phyloP scores from a whole-genome alignment of 345 rosid species.

The Gynandropsis gynandra region DNA sequence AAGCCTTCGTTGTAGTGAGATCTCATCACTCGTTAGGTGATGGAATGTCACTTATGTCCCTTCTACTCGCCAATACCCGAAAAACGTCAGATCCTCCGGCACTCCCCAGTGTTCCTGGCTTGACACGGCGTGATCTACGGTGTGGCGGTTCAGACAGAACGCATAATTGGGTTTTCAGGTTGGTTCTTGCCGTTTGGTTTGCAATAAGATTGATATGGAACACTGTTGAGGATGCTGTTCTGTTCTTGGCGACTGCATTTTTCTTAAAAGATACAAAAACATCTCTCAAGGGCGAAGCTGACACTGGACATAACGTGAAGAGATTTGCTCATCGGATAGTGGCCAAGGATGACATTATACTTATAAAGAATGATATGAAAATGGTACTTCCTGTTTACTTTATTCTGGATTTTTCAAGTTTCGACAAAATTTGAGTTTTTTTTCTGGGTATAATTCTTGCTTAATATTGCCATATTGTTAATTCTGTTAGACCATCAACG shows the following conservation, averaged over 20 bases:
- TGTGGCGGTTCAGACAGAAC: neutral
- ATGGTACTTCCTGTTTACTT: neutral
- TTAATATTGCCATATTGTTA: too few relatives aligned
- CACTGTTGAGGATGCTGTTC: slow-evolving; percentile 34
- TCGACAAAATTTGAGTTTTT: too few relatives aligned
- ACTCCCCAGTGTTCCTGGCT: slow-evolving; percentile 39
- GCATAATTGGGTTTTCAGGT: slow-evolving; percentile 24
- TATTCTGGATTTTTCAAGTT: too few relatives aligned
- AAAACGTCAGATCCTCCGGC: slow-evolving; percentile 48
- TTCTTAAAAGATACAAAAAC: slow-evolving; percentile 39
- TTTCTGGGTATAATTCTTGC: too few relatives aligned
- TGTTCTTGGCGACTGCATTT: slow-evolving; percentile 28
- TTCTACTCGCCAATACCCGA: slow-evolving; percentile 44
- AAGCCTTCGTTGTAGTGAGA: slow-evolving; percentile 36
- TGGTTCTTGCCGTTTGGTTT: slow-evolving; percentile 29
- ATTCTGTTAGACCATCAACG: slow-evolving; percentile 48
- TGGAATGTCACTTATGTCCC: slow-evolving; percentile 48
- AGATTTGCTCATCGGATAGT: slow-evolving; percentile 31
- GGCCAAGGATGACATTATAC: slow-evolving; percentile 42
- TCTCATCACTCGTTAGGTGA: slow-evolving; percentile 64
- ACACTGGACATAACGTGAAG: slow-evolving; percentile 5
- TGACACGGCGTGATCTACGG: slow-evolving; percentile 20
- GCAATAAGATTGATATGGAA: slow-evolving; percentile 38
- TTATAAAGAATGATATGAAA: slow-evolving; percentile 7
- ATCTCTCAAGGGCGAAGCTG: slow-evolving; percentile 33